phyloP scores from a whole-genome alignment of 352 stramenopile species.

The Globisporangium iwayamae region DNA sequence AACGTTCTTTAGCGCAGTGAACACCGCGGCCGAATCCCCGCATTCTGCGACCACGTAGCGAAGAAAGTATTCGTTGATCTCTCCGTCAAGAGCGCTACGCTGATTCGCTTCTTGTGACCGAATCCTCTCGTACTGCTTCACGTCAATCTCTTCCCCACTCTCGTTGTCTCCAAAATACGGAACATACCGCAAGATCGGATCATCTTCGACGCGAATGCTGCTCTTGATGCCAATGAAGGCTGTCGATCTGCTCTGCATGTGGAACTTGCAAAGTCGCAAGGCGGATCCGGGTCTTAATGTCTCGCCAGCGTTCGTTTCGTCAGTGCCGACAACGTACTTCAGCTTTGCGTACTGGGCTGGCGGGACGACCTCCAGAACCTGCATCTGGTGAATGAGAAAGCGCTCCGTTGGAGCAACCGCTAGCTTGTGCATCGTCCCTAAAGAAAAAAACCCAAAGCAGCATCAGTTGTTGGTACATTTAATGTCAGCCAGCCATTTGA shows the following conservation, averaged over 20 bases:
- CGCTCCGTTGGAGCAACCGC: slow-evolving; percentile 21
- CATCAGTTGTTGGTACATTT: not conserved
- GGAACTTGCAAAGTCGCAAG: slow-evolving; percentile 34
- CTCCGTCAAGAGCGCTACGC: slow-evolving; percentile 50
- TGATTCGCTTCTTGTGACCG: slow-evolving; percentile 28
- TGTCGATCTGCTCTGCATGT: slow-evolving; percentile 62
- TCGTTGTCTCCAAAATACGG: slow-evolving; percentile 93
- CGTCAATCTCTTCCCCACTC: slow-evolving; percentile 67
- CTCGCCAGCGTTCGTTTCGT: slow-evolving; percentile 23
- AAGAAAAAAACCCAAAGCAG: not conserved
- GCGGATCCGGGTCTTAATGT: slow-evolving; percentile 24
- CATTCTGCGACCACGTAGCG: slow-evolving; percentile 56
- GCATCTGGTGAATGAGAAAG: slow-evolving; percentile 39
- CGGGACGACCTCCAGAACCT: slow-evolving; percentile 28
- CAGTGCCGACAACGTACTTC: slow-evolving; percentile 28
- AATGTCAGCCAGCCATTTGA: not conserved
- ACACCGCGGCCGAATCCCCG: slow-evolving; percentile 52
- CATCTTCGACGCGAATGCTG: slow-evolving; percentile 82
- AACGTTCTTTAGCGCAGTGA: slow-evolving; percentile 55
- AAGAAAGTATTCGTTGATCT: slow-evolving; percentile 71
- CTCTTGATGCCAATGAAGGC: slow-evolving; percentile 61
- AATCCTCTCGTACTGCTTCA: slow-evolving; percentile 66
- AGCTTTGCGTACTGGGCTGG: slow-evolving; percentile 23
- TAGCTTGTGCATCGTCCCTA: slow-evolving; percentile 8
- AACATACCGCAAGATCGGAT: slow-evolving; percentile 85